phyloP scores from a whole-genome alignment of 1,284 basidiomycete species.

The Trichosporon coremiiforme region DNA sequence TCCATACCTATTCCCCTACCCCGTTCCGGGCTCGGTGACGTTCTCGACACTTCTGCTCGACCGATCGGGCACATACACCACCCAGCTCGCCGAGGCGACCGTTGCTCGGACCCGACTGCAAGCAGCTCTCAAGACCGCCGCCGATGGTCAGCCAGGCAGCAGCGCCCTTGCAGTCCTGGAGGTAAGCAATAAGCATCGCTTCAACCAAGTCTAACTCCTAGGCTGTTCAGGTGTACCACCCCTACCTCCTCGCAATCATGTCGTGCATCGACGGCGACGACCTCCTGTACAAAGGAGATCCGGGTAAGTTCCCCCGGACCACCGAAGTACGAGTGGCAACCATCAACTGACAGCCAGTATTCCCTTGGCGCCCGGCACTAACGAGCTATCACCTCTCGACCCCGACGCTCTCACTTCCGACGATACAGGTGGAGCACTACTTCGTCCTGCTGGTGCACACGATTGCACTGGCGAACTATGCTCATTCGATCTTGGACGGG shows the following conservation, averaged over 20 bases:
- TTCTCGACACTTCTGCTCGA: conserved; percentile 74
- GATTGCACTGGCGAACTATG: conserved; percentile 81
- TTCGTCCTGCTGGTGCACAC: conserved; percentile 80
- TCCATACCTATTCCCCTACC: conserved; percentile 69
- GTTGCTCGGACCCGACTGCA: conserved; percentile 77
- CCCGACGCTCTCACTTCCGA: conserved; percentile 63
- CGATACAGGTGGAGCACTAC: conserved; percentile 76
- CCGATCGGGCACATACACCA: conserved; percentile 64
- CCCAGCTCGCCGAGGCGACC: conserved; percentile 71
- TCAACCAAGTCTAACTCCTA: conserved; percentile 51
- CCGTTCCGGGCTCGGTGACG: conserved; percentile 77
- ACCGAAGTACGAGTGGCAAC: neutral
- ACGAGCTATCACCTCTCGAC: conserved; percentile 59
- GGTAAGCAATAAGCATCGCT: conserved; percentile 58
- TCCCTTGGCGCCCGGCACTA: conserved; percentile 84
- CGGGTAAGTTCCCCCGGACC: conserved; percentile 62
- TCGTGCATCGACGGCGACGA: conserved; percentile 75
- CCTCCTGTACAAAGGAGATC: conserved; percentile 70
- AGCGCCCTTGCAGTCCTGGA: conserved; percentile 79
- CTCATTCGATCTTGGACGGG: conserved; percentile 68
- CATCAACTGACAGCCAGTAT: conserved; percentile 61
- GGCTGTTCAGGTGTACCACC: conserved; percentile 88
- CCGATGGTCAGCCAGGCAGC: conserved; percentile 66
- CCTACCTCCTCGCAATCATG: conserved; percentile 74
- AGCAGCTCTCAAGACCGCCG: conserved; percentile 73